Percentiles rank a stretch among this genome's conserved stretches.
phyloP scores from a whole-genome alignment of 78 protist genomes.

The Guillardia theta region DNA sequence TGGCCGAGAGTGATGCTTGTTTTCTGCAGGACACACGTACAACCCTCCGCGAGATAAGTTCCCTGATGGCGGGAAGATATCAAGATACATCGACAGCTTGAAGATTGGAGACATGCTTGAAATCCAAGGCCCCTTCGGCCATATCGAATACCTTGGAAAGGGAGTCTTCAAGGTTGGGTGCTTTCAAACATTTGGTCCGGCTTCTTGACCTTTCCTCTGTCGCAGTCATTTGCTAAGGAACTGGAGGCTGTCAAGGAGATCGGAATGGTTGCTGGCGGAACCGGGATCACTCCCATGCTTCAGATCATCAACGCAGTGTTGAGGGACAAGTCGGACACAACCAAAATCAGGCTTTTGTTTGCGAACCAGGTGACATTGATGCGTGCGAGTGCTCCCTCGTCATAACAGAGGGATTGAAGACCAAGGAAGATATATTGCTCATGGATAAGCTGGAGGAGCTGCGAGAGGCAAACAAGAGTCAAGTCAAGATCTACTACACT shows the following conservation, averaged over 20 bases:
- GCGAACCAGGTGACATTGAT: not conserved
- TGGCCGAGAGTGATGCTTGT: too few relatives aligned
- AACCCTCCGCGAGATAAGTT: not conserved
- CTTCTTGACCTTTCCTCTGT: not conserved
- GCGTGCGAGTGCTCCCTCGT: not conserved
- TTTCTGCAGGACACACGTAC: not conserved
- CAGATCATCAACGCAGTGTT: not conserved
- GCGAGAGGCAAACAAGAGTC: not conserved
- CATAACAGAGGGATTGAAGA: not conserved
- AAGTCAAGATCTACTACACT: not conserved
- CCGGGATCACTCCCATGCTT: constrained; percentile 28
- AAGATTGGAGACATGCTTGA: not conserved
- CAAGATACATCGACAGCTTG: not conserved
- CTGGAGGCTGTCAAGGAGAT: not conserved
- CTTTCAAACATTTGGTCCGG: not conserved
- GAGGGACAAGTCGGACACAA: not conserved
- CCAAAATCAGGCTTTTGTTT: not conserved
- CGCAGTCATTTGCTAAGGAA: not conserved
- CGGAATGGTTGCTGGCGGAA: constrained; percentile 29
- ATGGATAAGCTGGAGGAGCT: not conserved
- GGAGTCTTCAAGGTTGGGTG: not conserved
- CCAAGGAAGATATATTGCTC: not conserved
- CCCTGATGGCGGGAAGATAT: constrained; percentile 17
- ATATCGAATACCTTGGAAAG: not conserved
- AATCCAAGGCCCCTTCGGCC: constrained; percentile 11